Base-by-base conservation (phyloP, 2,329 filamentous ascomycete species). In the Stagonosporopsis rhizophila region DNA sequence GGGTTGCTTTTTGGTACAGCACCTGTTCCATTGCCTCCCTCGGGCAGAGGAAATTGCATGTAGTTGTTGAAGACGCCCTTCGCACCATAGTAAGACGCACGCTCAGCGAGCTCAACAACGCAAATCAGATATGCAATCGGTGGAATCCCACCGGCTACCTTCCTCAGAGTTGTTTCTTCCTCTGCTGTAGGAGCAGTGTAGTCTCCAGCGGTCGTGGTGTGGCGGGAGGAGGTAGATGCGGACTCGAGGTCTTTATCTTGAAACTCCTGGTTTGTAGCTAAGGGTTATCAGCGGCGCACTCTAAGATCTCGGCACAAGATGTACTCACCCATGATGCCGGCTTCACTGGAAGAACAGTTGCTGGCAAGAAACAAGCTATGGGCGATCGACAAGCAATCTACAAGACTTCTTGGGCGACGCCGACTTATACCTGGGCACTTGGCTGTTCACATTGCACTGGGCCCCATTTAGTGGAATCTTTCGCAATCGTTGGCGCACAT, bases 11-110 rank as follows among this genome's bases (percentile, higher is more conserved):
- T 56, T 1, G 70, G 58, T 17, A 69, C 68, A 25, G 73, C 74
- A 38, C 75, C 75, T 23, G 70, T 65, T 22, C 73, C 74, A 48
- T 74, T 73, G 1, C 75, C 73, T 7, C 72, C 75, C 14, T 57
- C 34, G 2, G 87, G 87, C 4, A 89, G 68, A 3, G 83, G 81
- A 9, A 83, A 82, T 63, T 88, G 83, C 66, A 89, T 82, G 64
- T 83, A 89, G 69, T 89, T 89, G 59, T 78, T 79, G 69, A 87
- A 86, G 7, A 83, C 73, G 0, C 80, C 81, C 58, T 82, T 78
- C 6, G 81, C 77, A 58, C 85, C 85, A 65, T 86, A 86, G 76
- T 84, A 87, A 0, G 84, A 86, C 2, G 84, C 85, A 51, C 85
- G 78, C 67, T 88, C 85, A 51, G 82, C 83, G 57, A 87, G 83